Conservation (phyloP, 192 early-diverging fungal species). For the Rhizophagus clarus region DNA sequence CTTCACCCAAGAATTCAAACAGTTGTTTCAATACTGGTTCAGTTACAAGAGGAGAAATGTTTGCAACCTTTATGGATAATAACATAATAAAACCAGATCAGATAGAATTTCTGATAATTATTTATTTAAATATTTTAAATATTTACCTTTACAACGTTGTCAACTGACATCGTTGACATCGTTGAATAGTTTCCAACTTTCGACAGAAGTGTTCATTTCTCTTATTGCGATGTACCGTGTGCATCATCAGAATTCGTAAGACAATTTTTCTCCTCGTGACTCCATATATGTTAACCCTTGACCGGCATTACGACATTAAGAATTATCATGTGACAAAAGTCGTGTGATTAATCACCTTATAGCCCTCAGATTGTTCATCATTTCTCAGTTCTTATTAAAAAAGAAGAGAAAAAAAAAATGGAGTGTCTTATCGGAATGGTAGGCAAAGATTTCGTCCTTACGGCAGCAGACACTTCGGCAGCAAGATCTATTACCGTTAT, state of each 20-base stretch:
- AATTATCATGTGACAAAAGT: too few species aligned
- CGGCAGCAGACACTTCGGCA: slow-evolving; percentile 77
- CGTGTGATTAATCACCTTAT: too few species aligned
- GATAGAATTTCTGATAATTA: background rate
- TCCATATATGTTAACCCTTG: too few species aligned
- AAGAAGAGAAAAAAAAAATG: slow-evolving; percentile 49
- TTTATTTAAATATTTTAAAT: background rate
- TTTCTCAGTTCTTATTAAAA: too few species aligned
- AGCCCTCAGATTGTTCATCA: too few species aligned
- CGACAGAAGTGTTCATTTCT: too few species aligned
- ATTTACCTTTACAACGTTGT: slow-evolving; percentile 37
- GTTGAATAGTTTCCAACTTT: too few species aligned
- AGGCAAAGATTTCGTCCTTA: slow-evolving; percentile 92
- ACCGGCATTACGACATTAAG: too few species aligned
- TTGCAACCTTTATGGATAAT: slow-evolving; percentile 53
- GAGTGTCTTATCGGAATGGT: slow-evolving; percentile 87
- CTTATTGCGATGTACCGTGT: too few species aligned
- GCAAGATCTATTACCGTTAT: slow-evolving; percentile 86
- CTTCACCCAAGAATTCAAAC: slow-evolving; percentile 61
- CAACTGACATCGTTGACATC: slow-evolving; percentile 27
- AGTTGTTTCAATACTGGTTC: slow-evolving; percentile 54
- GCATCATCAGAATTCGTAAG: too few species aligned
- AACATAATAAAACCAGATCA: background rate
- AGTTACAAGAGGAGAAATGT: slow-evolving; percentile 63
- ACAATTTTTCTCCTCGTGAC: too few species aligned